Evolutionary conservation across 768 basidiomycete species (phyloP).

Genomic region (Hericium rajendrae): DNA sequence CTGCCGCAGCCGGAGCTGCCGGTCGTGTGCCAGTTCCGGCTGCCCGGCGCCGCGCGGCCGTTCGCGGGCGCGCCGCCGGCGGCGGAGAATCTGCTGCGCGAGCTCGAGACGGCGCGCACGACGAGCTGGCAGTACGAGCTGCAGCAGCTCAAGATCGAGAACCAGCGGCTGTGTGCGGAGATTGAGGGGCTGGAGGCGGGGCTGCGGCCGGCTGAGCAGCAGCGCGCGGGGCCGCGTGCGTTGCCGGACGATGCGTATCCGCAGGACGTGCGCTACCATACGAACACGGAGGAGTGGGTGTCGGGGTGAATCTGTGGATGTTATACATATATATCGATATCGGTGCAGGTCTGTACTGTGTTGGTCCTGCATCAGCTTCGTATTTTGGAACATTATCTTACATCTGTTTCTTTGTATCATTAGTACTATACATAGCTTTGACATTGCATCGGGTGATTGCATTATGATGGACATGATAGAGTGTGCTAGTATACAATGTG

Average conservation of each 20-base stretch:
- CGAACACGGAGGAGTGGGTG: no score
- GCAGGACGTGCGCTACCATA: no score
- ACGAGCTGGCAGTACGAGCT: constrained; percentile 93
- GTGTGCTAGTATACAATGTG: no score
- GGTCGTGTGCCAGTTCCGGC: constrained; percentile 19
- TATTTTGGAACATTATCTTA: no score
- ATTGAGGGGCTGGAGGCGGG: constrained; percentile 29
- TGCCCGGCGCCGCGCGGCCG: constrained; percentile 3
- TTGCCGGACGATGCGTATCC: not conserved
- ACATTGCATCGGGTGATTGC: no score
- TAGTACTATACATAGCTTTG: no score
- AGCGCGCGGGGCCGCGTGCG: not conserved
- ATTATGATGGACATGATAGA: no score
- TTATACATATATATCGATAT: no score
- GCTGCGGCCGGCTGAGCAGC: constrained; percentile 4
- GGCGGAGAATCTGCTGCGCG: constrained; percentile 53
- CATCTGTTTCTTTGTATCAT: no score
- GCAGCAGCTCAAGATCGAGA: constrained; percentile 69
- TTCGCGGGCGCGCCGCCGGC: constrained; percentile 5
- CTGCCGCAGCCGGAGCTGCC: constrained; percentile 1
- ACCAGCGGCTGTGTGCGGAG: constrained; percentile 57
- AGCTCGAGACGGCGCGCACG: constrained; percentile 54
- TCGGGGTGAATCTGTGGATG: no score
- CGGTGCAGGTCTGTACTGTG: no score
- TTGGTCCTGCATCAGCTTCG: no score